A percentile compares a stretch with the other conserved stretches of the same genome.
Evolutionary conservation across 2,329 filamentous ascomycete species (phyloP).

Genomic region (Aspergillus brunneoviolaceus): DNA sequence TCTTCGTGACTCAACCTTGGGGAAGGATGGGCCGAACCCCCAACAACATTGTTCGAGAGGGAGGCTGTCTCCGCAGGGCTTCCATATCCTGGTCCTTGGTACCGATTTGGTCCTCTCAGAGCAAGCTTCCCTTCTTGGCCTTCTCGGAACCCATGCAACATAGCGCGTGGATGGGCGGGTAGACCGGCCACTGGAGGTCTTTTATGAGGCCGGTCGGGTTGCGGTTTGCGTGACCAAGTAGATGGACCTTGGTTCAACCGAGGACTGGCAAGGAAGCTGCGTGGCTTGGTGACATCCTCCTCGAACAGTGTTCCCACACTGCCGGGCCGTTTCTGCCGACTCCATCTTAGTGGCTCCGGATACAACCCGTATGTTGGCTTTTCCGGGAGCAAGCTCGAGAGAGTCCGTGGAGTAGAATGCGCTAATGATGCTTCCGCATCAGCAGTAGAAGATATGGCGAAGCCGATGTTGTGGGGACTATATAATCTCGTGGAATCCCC

Average conservation of each 20-base stretch:
- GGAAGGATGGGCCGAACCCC: not conserved
- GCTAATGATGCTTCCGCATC: conserved; percentile 33
- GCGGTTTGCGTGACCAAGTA: conserved; percentile 1
- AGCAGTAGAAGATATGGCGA: conserved; percentile 30
- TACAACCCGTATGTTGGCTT: conserved; percentile 34
- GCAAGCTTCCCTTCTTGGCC: conserved; percentile 15
- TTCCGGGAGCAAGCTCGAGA: conserved; percentile 40
- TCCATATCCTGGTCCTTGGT: conserved; percentile 15
- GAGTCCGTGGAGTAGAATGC: conserved; percentile 36
- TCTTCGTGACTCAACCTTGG: conserved; percentile 16
- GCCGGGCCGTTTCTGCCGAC: conserved; percentile 24
- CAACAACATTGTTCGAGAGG: conserved; percentile 8
- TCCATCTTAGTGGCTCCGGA: conserved; percentile 40
- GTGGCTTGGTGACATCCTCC: conserved; percentile 32
- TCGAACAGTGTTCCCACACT: conserved; percentile 41
- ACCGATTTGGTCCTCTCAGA: conserved; percentile 10
- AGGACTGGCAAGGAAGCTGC: conserved; percentile 16
- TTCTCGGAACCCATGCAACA: conserved; percentile 29
- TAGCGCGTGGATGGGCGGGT: conserved; percentile 38
- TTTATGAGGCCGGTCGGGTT: conserved; percentile 7
- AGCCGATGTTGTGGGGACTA: conserved; percentile 28
- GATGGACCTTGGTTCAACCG: conserved; percentile 11
- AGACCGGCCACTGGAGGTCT: conserved; percentile 26
- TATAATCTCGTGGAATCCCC: conserved; percentile 2
- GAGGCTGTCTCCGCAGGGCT: conserved; percentile 11